Base-by-base conservation (phyloP, 2,329 filamentous ascomycete species). In the Cladophialophora chaetospira region DNA sequence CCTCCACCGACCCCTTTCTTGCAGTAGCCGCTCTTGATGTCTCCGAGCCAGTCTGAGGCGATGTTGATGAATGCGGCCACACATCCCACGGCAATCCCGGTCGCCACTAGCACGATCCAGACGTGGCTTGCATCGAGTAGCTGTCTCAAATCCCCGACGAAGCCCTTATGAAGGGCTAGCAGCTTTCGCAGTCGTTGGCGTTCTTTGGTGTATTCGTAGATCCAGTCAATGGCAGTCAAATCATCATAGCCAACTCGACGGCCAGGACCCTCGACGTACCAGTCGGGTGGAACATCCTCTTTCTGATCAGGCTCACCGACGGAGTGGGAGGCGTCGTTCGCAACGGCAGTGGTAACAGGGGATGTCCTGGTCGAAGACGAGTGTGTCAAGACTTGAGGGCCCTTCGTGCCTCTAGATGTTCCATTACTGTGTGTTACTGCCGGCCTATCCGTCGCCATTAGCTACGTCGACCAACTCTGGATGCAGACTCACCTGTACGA, bases 141-240 rank as follows among this genome's bases (percentile, higher is more conserved):
- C 63, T 88, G 85, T 60, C 83, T 86, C 52, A 88, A 67, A 66
- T 91, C 85, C 10, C 91, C 91, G 17, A 92, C 58, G 4, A 96
- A 65, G 0, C 91, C 89, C 17, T 83, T 80, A 21, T 56, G 52
- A 5, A 85, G 82, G 0, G 88, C 83, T 53, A 85, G 83, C 17
- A 99, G 78, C 26, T 88, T 82, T n/a, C 91, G 84, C 67, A 95
- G 77, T 21, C 94, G 85, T 72, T 96, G 91, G 17, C 94, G 85
- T 75, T 99, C 94, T 72, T 97, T 97, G 50, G 89, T 94, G 70
- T 97, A 96, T 73, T 99, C 94, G 67, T 96, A 97, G 70, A 97
- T 97, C 94, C 94, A 99, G 77, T 99, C 94, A 71, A 99, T 99
- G 57, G 94, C 93, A 13, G 93, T 97, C 71, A 97, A 79, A 74